Base-by-base conservation (phyloP, 1,284 basidiomycete genomes). In the Sporisorium scitamineum region DNA sequence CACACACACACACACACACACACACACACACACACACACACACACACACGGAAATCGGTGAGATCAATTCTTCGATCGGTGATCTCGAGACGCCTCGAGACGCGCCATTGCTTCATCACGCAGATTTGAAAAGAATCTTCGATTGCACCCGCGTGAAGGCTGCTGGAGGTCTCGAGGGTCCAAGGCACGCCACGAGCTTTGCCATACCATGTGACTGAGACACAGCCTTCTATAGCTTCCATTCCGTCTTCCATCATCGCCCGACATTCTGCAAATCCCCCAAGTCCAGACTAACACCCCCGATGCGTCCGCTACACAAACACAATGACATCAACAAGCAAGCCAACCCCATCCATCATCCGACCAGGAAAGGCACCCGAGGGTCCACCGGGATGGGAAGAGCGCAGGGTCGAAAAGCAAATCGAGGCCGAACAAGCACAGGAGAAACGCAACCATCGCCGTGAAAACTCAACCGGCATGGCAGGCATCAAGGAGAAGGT, bases 311-410 rank as follows among this genome's bases (percentile, higher is more conserved):
- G 11, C n/a, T 31, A 20, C 45, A 39, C 13, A n/a, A 22, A 11
- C 5, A 61, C 32, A 7, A 74, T 65, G 61, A 27, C 54, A 1
- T 59, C 45, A 13, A 45, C 34, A 14, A 63, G 16, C 50, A 64
- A 61, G 22, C 68, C 77, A 22, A 57, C 45, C 2, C 50, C 71
- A 29, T 79, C 79, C 9, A 54, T 80, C 39, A 76, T 80, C 24
- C 57, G 74, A 44, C 79, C 79, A 1, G 79, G 79, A 8, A 70
- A 73, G 18, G 54, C 74, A 18, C 74, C 79, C 9, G 64, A 65
- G 26, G 79, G 79, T 4, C 79, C 79, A 11, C 73, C 76, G 1
- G 79, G 79, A 20, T 80, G 79, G 79, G 77, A 79, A 54, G 70
- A 76, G 48, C 56, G 62, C 22, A 47, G 76, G 6, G 39, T 76